Conservation (phyloP, 2,329 filamentous ascomycete genomes). For the Aureobasidium uvarum region DNA sequence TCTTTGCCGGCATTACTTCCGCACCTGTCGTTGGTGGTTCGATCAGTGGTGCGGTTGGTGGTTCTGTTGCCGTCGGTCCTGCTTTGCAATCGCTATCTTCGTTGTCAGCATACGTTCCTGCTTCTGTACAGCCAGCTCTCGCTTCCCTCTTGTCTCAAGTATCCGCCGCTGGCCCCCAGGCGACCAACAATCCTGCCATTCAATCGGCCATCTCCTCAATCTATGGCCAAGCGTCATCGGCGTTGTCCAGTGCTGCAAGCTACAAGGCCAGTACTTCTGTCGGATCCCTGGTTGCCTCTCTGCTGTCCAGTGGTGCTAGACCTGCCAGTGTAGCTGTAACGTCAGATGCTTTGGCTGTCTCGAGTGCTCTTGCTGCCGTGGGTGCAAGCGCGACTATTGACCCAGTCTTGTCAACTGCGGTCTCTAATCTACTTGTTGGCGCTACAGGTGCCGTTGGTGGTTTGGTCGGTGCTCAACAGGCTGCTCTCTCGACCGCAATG, state of each 20-base stretch:
- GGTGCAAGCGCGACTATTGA: neutral
- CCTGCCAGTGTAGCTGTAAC: neutral
- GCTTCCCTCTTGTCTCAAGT: neutral
- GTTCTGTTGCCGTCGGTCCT: neutral
- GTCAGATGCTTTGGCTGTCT: neutral
- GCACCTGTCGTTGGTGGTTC: neutral
- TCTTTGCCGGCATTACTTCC: neutral
- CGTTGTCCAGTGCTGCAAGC: slow-evolving; percentile 8
- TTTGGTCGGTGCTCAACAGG: neutral
- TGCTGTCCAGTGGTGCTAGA: slow-evolving; percentile 3
- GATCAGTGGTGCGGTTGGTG: neutral
- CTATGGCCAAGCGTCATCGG: neutral
- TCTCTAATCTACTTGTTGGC: slow-evolving; percentile 7
- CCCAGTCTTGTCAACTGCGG: neutral
- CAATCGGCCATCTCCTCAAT: slow-evolving; percentile 1
- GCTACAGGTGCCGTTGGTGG: slow-evolving; percentile 8
- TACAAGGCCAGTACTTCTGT: neutral
- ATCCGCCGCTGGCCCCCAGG: slow-evolving; percentile 2
- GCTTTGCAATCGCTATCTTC: slow-evolving; percentile 2
- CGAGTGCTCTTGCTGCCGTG: neutral
- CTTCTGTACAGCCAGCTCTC: neutral
- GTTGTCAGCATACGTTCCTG: slow-evolving; percentile 1
- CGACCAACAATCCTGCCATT: neutral
- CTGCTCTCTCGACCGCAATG: neutral
- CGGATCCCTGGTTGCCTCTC: neutral